Base-by-base conservation (phyloP, 2,329 filamentous ascomycete species). In the Talaromyces sp. region DNA sequence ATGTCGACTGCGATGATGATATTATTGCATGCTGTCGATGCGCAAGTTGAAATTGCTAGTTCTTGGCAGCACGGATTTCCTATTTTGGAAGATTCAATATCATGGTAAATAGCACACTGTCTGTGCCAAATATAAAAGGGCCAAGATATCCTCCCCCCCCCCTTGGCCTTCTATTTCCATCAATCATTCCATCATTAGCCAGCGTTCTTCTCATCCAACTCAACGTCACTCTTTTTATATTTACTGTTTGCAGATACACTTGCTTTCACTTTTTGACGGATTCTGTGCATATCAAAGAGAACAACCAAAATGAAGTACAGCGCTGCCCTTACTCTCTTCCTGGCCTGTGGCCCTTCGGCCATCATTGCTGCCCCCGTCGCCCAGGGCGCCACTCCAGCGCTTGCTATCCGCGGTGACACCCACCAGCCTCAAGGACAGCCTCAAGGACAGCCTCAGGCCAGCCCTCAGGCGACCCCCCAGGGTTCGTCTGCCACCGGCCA, bases 61-160 rank as follows among this genome's bases (percentile, higher is more conserved):
- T 38, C 43, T 19, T 13, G 43, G n/a, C 19, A 46, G 9, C 9
- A 46, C 43, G 19, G 43, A 24, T 24, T 46, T 46, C 43, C 43
- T 9, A 11, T 46, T 46, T 46, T 6, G 43, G 19, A n/a, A n/a
- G n/a, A n/a, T n/a, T n/a, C n/a, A n/a, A n/a, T n/a, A n/a, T n/a
- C 51, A 54, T 38, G n/a, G 35, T n/a, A 6, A 24, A 11, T 24
- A 24, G 3, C 2, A 24, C 1, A 46, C 19, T 21, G 4, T 24
- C 19, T 21, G 21, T 24, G 19, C 11, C 43, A 46, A 10, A 61
- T 56, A 62, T 62, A 62, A 62, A 62, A 62, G 57, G 60, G 54
- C 46, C 50, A 17, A 24, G 27, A 43, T n/a, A 5, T 59, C 35
- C 57, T n/a, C 2, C 21, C 11, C n/a, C 7, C n/a, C 10, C 11